Evolutionary conservation across 768 basidiomycete species (phyloP).

Genomic region (Kondoa subrosea): DNA sequence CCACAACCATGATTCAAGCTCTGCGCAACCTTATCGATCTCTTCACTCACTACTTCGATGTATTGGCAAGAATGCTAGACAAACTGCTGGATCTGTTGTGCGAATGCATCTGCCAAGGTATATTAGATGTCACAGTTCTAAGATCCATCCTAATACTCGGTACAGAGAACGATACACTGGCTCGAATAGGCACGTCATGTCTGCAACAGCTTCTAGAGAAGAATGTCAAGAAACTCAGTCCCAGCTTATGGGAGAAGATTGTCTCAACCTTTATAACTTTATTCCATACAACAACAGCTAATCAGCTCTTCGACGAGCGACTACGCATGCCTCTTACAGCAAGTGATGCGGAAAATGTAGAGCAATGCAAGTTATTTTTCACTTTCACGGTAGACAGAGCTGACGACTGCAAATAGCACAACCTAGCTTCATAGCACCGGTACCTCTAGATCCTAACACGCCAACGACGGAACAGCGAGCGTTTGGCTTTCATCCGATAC

Average conservation of each 20-base stretch:
- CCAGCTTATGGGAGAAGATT: slow-evolving; percentile 75
- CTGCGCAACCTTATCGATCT: slow-evolving; percentile 85
- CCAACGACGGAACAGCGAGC: slow-evolving; percentile 35
- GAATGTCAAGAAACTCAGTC: slow-evolving; percentile 71
- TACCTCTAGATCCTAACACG: slow-evolving; percentile 64
- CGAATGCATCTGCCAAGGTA: slow-evolving; percentile 97
- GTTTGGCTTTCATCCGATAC: slow-evolving; percentile 5
- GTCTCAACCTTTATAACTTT: slow-evolving; percentile 82
- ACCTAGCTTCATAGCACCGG: slow-evolving; percentile 33
- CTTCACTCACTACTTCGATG: slow-evolving; percentile 88
- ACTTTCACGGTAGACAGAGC: background rate
- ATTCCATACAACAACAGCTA: slow-evolving; percentile 94
- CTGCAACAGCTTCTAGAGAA: slow-evolving; percentile 86
- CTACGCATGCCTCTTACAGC: slow-evolving; percentile 56
- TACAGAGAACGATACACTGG: slow-evolving; percentile 90
- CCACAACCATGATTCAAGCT: slow-evolving; percentile 97
- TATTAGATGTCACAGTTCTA: too few relatives aligned
- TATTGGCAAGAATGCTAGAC: slow-evolving; percentile 61
- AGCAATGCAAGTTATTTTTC: background rate
- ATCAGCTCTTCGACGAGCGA: slow-evolving; percentile 86
- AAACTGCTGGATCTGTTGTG: slow-evolving; percentile 83
- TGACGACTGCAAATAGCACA: slow-evolving; percentile 14
- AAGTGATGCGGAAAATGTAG: slow-evolving; percentile 35
- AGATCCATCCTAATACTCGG: background rate
- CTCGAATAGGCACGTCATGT: slow-evolving; percentile 93